Evolutionary conservation across 2,329 filamentous ascomycete genomes (phyloP), one percentile per base, ranked within the genome.

Genomic region (Sporothrix sp.): DNA sequence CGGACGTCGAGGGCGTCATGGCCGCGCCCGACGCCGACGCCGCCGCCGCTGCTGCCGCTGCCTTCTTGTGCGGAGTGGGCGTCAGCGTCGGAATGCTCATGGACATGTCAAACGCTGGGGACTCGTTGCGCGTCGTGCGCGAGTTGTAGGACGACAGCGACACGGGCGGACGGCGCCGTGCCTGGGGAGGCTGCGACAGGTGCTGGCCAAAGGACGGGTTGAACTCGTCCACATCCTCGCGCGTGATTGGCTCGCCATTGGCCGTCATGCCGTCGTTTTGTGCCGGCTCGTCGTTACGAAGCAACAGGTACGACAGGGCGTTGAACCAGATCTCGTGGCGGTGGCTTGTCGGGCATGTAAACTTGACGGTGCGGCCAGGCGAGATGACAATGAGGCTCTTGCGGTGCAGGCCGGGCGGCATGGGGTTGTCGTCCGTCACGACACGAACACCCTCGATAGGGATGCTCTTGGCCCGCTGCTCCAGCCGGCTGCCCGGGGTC

Each of bases 301-400:
- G 75, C 32, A 97, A 76, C 13, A 98, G 77, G 64, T 98, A 98
- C 1, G 88, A 95, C 50, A 98, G 74, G 0, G 93, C 90, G 62
- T 97, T 97, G 75, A 93, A 95, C 93, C 93, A 98, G 1, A 90
- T 97, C 70, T 98, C 93, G 62, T 98, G 93, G 54, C 93, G 79
- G 64, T 96, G 89, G 33, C 88, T 86, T 3, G 93, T 98, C 2
- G 87, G 83, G 56, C 91, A 94, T 1, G 93, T 98, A 58, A 98
- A 95, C 66, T 95, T 91, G 68, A 98, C 81, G 14, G 82, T 82
- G 57, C 93, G 82, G 45, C 90, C 89, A 18, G 90, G 90, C 1
- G 91, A 93, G 53, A 95, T 77, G 52, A 98, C 84, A 50, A 97
- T 77, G 59, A 98, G 72, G 66, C 89, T 95, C 79, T 95, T 95